Evolutionary conservation across 2,329 filamentous ascomycete species (phyloP).

Genomic region (Gaeumannomyces tritici): DNA sequence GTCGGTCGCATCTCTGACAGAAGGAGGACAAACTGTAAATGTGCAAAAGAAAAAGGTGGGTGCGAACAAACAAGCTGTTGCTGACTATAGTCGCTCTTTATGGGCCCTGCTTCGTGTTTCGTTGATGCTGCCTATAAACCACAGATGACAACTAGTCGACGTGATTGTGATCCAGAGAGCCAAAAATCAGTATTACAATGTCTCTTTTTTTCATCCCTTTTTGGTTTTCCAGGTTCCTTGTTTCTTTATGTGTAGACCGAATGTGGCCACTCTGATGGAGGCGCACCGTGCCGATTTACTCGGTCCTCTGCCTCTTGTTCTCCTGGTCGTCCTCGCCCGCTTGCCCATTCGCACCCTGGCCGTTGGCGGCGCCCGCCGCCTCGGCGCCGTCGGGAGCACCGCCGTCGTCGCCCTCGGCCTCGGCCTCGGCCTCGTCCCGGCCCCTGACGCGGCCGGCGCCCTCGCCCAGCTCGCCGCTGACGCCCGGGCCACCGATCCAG

Average conservation of each 20-base stretch:
- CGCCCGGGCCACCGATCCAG: slow-evolving; percentile 53
- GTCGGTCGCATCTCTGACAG: background rate
- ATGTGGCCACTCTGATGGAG: background rate
- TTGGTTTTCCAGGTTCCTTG: background rate
- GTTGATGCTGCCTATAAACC: too few species aligned
- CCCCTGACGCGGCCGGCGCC: slow-evolving; percentile 51
- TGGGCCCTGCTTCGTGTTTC: too few species aligned
- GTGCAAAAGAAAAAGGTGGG: background rate
- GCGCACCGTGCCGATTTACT: slow-evolving; percentile 15
- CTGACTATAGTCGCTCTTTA: background rate
- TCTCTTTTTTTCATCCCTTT: background rate
- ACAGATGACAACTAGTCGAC: too few species aligned
- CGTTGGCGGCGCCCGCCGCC: slow-evolving; percentile 4
- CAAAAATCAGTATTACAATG: background rate
- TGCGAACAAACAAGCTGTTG: background rate
- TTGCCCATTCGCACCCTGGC: slow-evolving; percentile 17
- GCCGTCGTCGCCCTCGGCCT: slow-evolving; percentile 20
- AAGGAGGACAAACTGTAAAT: background rate
- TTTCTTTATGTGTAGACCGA: background rate
- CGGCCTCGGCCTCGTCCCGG: slow-evolving; percentile 42
- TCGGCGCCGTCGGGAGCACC: slow-evolving; percentile 16
- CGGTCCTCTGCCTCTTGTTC: slow-evolving; percentile 37
- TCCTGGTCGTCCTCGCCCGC: slow-evolving; percentile 28
- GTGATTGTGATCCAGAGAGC: too few species aligned
- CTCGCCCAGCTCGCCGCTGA: slow-evolving; percentile 46